Evolutionary conservation across 345 rosid genomes (phyloP).

Genomic region (Bretschneidera sinensis): DNA sequence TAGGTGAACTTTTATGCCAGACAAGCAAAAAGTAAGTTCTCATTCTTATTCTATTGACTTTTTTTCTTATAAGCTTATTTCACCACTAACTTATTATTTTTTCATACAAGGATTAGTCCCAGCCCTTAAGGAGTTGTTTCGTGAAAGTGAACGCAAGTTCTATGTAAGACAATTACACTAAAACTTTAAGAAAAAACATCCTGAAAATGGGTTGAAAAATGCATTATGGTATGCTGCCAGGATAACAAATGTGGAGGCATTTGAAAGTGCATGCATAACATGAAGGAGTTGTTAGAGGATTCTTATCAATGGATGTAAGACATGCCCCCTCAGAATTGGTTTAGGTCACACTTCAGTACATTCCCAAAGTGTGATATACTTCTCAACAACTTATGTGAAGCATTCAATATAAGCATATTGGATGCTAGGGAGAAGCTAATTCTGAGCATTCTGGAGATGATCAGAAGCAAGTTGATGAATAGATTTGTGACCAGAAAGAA

Average conservation of each 20-base stretch:
- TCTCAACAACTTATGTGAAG: too few relatives aligned
- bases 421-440: too few relatives aligned
- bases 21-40: too few relatives aligned
- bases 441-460: neutral
- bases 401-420: too few relatives aligned
- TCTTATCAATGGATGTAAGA: neutral
- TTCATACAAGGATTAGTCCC: neutral
- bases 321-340: too few relatives aligned
- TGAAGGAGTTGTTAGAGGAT: neutral
- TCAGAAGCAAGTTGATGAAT: neutral
- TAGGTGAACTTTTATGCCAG: neutral
- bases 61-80: too few relatives aligned
- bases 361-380: too few relatives aligned
- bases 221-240: neutral
- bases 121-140: neutral
- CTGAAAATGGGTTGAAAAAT: neutral
- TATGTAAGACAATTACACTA: neutral
- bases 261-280: neutral
- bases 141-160: neutral
- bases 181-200: neutral
- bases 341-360: too few relatives aligned
- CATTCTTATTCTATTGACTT: too few relatives aligned
- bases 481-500: neutral
- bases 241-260: neutral
- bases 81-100: too few relatives aligned